Evolutionary conservation across 768 basidiomycete genomes (phyloP).

Genomic region (Termitomyces sp.): DNA sequence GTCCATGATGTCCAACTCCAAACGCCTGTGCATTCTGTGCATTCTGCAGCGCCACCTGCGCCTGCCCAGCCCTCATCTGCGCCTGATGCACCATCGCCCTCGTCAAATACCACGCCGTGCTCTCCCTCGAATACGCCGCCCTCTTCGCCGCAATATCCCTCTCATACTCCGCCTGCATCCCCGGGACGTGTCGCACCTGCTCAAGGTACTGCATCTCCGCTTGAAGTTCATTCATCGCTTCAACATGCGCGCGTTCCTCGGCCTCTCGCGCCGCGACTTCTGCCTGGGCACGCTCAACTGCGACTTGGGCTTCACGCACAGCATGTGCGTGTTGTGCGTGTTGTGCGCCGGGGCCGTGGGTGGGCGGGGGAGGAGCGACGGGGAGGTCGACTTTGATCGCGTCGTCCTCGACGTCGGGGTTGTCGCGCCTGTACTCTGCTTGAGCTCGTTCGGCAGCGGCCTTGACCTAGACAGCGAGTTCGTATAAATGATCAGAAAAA

Average conservation of each 20-base stretch:
- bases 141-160: neutral
- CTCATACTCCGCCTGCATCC: neutral
- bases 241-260: neutral
- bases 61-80: neutral
- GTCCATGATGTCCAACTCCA: neutral
- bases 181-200: neutral
- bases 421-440: constrained; percentile 52
- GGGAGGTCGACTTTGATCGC: constrained; percentile 67
- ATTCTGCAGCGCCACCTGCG: no score
- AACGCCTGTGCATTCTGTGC: neutral
- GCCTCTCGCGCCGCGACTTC: neutral
- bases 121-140: neutral
- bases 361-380: constrained; percentile 25
- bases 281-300: neutral
- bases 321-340: neutral
- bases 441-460: constrained; percentile 63
- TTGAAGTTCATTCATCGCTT: neutral
- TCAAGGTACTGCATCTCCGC: neutral
- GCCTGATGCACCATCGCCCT: neutral
- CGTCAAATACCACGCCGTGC: constrained; percentile 6
- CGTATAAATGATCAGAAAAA: neutral
- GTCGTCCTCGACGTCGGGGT: constrained; percentile 62
- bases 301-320: constrained; percentile 7
- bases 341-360: neutral
- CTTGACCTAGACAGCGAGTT: constrained; percentile 47